Evolutionary conservation across 2,329 filamentous ascomycete species (phyloP).

Genomic region (Tolypocladium nubicola): DNA sequence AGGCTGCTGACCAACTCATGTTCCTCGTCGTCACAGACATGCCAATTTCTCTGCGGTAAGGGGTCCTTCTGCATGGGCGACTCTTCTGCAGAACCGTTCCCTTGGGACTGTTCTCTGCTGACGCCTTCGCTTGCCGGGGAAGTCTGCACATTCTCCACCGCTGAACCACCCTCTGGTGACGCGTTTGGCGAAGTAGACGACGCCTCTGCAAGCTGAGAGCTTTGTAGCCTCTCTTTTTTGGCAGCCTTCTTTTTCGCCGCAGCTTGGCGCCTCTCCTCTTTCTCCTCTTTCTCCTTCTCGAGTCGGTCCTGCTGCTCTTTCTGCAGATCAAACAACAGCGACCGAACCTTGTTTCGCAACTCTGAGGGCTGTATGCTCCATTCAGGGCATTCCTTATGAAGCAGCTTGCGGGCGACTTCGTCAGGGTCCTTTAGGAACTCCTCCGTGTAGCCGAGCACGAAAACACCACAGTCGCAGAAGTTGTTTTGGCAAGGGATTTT

Average conservation of each 20-base stretch:
- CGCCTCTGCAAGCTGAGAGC: constrained; percentile 2
- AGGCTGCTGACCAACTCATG: constrained; percentile 8
- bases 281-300: constrained; percentile 25
- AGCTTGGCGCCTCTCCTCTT: constrained; percentile 14
- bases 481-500: constrained; percentile 74
- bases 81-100: neutral
- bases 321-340: constrained; percentile 54
- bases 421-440: constrained; percentile 71
- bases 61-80: neutral
- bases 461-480: constrained; percentile 82
- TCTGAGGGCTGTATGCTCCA: constrained; percentile 46
- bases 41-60: too few species aligned
- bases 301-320: constrained; percentile 39
- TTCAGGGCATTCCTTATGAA: constrained; percentile 42
- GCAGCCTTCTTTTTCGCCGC: constrained; percentile 13
- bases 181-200: neutral
- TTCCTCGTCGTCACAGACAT: constrained; percentile 3
- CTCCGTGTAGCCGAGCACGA: constrained; percentile 72
- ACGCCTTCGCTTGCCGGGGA: neutral
- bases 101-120: neutral
- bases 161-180: neutral
- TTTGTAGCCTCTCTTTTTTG: constrained; percentile 1
- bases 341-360: constrained; percentile 56
- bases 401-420: constrained; percentile 53
- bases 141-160: neutral